phyloP scores from a whole-genome alignment of 495 filamentous ascomycete species.

The Apiosordaria backusii region DNA sequence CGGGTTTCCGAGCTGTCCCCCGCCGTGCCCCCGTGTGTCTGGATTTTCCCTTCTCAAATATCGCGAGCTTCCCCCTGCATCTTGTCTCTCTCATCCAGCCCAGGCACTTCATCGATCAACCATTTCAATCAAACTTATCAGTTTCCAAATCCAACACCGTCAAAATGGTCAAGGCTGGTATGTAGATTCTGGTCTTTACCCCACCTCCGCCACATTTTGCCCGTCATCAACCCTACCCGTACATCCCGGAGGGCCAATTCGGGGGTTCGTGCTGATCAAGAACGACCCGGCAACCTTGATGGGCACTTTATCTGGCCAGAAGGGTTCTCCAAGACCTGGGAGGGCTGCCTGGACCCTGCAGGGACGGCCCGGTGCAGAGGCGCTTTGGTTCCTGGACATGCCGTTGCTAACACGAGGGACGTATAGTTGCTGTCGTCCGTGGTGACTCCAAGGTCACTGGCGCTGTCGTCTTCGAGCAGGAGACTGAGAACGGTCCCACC shows the following conservation, averaged over 20 bases:
- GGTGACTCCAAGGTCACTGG: constrained; percentile 92
- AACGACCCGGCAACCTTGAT: constrained; percentile 29
- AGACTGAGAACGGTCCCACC: constrained; percentile 71
- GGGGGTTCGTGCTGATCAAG: constrained; percentile 4
- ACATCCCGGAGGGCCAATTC: background rate
- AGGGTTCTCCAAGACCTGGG: background rate
- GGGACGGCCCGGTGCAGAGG: background rate
- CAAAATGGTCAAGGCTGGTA: constrained; percentile 96
- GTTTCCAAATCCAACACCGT: constrained; percentile 24
- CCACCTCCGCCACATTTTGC: constrained; percentile 22
- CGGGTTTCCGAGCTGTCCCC: constrained; percentile 2
- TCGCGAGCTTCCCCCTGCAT: constrained; percentile 6
- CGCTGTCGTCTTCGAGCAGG: constrained; percentile 93
- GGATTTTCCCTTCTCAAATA: constrained; percentile 8
- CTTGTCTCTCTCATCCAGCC: background rate
- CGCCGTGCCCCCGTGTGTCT: constrained; percentile 1
- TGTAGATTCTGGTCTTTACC: constrained; percentile 41
- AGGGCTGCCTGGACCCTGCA: constrained; percentile 16
- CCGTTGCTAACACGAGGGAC: constrained; percentile 28
- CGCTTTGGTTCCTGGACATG: constrained; percentile 1
- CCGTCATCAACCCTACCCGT: background rate
- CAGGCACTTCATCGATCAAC: background rate
- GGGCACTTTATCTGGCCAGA: constrained; percentile 18
- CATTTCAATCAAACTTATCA: background rate
- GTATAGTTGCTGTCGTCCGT: constrained; percentile 85